A percentile compares a stretch with the other conserved stretches of the same genome.
Conservation (phyloP, 306 rosid species). For the Malus orientalis region DNA sequence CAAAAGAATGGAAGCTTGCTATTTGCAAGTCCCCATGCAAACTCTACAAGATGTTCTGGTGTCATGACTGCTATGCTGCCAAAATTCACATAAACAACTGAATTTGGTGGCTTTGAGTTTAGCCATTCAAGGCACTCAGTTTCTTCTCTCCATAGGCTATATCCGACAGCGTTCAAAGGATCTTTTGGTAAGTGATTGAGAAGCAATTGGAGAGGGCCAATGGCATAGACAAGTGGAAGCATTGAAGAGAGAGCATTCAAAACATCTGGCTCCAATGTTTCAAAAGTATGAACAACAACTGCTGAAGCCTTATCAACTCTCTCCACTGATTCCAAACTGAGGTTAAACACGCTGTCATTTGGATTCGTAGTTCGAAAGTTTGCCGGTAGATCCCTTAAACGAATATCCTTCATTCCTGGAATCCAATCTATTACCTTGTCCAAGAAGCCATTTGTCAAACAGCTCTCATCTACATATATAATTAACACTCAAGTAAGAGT, state of each 20-base stretch:
- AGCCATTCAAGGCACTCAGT: constrained; percentile 11
- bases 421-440: constrained; percentile 11
- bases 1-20: constrained; percentile 2
- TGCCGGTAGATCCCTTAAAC: constrained; percentile 3
- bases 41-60: not conserved
- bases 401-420: constrained; percentile 5
- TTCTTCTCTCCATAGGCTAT: constrained; percentile 21
- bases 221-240: not conserved
- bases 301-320: not conserved
- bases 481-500: not conserved
- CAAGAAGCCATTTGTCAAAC: not conserved
- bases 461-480: constrained; percentile 1
- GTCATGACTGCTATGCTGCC: not conserved
- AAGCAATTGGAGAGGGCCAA: constrained; percentile 2
- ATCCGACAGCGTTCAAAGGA: not conserved
- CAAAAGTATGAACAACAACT: not conserved
- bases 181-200: not conserved
- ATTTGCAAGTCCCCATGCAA: constrained; percentile 20
- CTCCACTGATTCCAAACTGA: not conserved
- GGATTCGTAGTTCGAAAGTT: constrained; percentile 1
- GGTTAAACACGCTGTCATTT: not conserved
- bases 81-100: constrained; percentile 15
- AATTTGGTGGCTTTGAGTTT: not conserved
- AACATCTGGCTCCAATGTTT: not conserved
- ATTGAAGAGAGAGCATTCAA: not conserved